These are phyloP conservation scores for Oidiodendron maius DNA, from an alignment of 495 filamentous ascomycete species.

Conservation along the genomic window DNA sequence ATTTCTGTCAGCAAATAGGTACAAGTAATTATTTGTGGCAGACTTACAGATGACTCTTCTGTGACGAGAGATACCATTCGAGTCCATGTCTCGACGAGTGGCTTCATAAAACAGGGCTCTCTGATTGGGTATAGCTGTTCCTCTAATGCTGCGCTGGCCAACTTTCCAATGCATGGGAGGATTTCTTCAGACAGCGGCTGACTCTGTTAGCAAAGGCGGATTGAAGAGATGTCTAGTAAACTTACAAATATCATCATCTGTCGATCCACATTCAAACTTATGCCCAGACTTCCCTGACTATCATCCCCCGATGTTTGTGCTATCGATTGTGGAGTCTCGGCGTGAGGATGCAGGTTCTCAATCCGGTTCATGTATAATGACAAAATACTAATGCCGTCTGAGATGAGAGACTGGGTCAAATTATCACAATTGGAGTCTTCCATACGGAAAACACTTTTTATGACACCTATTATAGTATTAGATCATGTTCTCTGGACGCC, in stretches of 20 bases:
- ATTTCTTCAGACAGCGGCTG: slow-evolving; percentile 2
- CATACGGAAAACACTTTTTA: background rate
- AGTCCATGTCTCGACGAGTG: slow-evolving; percentile 5
- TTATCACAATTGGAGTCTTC: slow-evolving; percentile 3
- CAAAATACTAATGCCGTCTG: background rate
- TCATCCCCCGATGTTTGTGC: background rate
- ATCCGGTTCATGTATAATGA: slow-evolving; percentile 5
- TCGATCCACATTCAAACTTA: background rate
- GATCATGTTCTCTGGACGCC: no score
- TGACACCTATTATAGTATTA: background rate
- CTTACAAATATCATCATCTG: slow-evolving; percentile 9
- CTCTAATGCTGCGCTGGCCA: background rate
- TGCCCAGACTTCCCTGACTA: slow-evolving; percentile 14
- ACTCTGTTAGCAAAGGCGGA: background rate
- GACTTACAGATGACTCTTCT: slow-evolving; percentile 6
- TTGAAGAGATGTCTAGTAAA: background rate
- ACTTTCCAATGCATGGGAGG: background rate
- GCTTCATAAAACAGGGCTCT: background rate
- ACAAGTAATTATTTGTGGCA: background rate
- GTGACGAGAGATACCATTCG: slow-evolving; percentile 1
- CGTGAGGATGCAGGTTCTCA: slow-evolving; percentile 4
- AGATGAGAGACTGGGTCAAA: background rate
- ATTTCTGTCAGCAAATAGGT: background rate
- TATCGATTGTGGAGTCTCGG: background rate
- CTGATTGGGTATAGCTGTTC: background rate